phyloP scores from a whole-genome alignment of 345 rosid species.

The Melaleuca alternifolia region DNA sequence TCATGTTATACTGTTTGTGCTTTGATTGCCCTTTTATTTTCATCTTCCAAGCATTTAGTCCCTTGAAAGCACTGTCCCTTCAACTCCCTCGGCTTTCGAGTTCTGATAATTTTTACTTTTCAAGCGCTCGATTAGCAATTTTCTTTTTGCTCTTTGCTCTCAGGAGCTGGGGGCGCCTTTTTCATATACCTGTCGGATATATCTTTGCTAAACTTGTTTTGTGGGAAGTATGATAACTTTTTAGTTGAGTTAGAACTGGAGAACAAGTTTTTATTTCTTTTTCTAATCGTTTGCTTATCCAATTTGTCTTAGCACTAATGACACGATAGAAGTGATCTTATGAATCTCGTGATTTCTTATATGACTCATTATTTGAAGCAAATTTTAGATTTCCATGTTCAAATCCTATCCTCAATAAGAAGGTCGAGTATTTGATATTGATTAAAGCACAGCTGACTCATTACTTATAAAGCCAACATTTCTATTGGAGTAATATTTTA shows the following conservation, averaged over 20 bases:
- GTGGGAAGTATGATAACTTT: background rate
- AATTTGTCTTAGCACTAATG: background rate
- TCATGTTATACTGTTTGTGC: background rate
- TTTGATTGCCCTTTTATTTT: background rate
- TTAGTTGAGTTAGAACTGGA: background rate
- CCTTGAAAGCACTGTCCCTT: background rate
- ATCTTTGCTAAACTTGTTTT: background rate
- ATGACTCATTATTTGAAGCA: background rate
- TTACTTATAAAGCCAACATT: background rate
- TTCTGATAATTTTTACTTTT: background rate
- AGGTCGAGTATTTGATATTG: background rate
- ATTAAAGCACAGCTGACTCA: background rate
- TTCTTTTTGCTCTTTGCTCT: background rate
- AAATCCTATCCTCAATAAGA: background rate
- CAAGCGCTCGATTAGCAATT: background rate
- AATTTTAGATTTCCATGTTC: background rate
- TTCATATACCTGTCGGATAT: background rate
- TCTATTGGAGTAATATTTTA: background rate
- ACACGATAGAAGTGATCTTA: background rate
- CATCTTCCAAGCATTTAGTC: background rate
- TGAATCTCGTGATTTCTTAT: background rate
- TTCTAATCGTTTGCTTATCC: background rate
- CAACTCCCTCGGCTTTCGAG: background rate
- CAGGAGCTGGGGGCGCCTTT: background rate
- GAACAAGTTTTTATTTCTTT: background rate